These are phyloP conservation scores for Tilletia horrida DNA, from an alignment of 1,284 basidiomycete species.

Conservation along the genomic window DNA sequence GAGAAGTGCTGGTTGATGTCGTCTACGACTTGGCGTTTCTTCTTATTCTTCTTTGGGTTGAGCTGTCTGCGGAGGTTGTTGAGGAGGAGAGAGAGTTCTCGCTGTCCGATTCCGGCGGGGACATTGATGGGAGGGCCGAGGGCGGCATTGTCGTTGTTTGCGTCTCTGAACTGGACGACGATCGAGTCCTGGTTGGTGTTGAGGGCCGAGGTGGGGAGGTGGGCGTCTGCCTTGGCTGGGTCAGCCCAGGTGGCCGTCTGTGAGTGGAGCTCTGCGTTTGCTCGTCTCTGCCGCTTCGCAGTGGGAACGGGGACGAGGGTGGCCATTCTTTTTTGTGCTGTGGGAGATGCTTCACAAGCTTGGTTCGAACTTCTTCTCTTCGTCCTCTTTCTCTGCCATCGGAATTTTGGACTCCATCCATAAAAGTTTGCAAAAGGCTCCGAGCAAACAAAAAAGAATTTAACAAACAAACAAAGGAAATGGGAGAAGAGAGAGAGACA, in stretches of 20 bases:
- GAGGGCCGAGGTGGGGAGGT: constrained; percentile 32
- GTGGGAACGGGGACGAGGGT: constrained; percentile 43
- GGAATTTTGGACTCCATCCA: too few species aligned
- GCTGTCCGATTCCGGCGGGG: constrained; percentile 46
- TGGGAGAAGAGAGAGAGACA: constrained; percentile 4
- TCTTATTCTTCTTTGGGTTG: constrained; percentile 15
- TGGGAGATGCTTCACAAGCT: neutral
- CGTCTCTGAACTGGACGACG: constrained; percentile 50
- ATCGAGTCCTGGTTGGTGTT: constrained; percentile 32
- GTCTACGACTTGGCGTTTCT: constrained; percentile 6
- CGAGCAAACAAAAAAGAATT: neutral
- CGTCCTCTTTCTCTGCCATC: neutral
- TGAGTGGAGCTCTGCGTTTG: constrained; percentile 16
- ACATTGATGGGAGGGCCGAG: constrained; percentile 50
- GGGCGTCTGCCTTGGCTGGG: constrained; percentile 6
- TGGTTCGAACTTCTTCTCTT: neutral
- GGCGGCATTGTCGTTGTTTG: constrained; percentile 36
- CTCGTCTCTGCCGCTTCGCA: constrained; percentile 44
- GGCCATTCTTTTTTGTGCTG: constrained; percentile 32
- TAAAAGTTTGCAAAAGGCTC: constrained; percentile 14
- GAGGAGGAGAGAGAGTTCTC: constrained; percentile 46
- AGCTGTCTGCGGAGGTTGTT: constrained; percentile 44
- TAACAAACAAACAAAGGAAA: constrained; percentile 23
- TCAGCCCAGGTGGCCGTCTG: constrained; percentile 10
- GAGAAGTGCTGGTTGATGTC: constrained; percentile 28